Conservation (phyloP, 352 stramenopile genomes). For the Labyrinthula sp. region DNA sequence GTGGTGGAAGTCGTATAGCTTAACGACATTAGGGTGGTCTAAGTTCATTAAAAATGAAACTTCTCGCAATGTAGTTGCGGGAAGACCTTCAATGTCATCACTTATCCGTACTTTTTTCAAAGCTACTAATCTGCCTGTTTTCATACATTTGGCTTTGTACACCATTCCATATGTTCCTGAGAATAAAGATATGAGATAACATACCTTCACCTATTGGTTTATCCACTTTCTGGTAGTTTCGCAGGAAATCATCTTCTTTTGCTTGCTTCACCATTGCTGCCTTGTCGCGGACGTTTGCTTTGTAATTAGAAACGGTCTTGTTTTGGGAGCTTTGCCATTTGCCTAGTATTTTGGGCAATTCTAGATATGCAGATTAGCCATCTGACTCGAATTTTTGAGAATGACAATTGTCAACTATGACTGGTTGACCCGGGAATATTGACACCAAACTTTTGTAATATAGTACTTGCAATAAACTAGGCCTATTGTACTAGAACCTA, state of each 20-base stretch:
- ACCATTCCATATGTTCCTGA: conserved; percentile 99
- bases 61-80: conserved; percentile 89
- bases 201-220: conserved; percentile 47
- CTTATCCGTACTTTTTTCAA: conserved; percentile 99
- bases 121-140: conserved; percentile 85
- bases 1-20: conserved; percentile 98
- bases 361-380: no score
- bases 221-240: conserved; percentile 66
- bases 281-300: not conserved
- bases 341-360: no score
- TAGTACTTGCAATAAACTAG: no score
- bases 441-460: no score
- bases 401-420: no score
- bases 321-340: no score
- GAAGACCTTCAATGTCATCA: conserved; percentile 81
- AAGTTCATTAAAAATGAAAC: conserved; percentile 91
- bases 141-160: conserved; percentile 92
- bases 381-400: no score
- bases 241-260: conserved; percentile 8
- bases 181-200: conserved; percentile 20
- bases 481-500: no score
- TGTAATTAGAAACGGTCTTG: no score
- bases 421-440: no score
- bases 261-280: not conserved
- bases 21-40: conserved; percentile 93